Evolutionary conservation across 495 filamentous ascomycete species (phyloP), one percentile per base, ranked within the genome.

Genomic region (Aspergillus affinis): DNA sequence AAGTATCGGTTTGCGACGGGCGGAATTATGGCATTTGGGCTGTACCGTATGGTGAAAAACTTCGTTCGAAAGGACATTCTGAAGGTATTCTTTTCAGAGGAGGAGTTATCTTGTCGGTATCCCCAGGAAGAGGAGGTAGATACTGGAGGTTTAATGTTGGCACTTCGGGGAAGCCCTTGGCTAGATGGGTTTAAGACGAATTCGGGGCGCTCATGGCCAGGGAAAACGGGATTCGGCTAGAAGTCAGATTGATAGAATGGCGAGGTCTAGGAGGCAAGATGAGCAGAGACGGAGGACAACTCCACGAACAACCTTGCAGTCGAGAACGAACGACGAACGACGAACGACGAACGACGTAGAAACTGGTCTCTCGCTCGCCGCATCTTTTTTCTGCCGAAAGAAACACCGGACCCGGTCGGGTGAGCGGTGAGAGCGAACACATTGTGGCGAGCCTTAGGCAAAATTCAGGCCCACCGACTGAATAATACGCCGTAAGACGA

Each of bases 1-100:
- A 77, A 23, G 55, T 76, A 77, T 27, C 76, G 75, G 15, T 29
- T 6, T 45, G 75, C 76, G 49, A 77, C 57, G 3, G 67, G 64
- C 26, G 75, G 61, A 10, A 65, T 67, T 13, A 62, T 45, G 29
- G 60, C n/a, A 48, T 63, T 61, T 18, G 60, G 50, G 27, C 27
- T 51, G 60, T 73, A 77, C 32, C 65, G 64, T 36, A 76, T 13
- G 15, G 55, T 45, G 27, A 75, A 63, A 19, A 57, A 59, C 5
- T 53, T 61, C 8, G 67, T 65, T 48, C 61, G 50, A 2, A 41
- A 17, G 12, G 3, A 13, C 36, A 41, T 13, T 2, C 46, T 45
- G 15, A 57, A 13, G 13, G 61, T 17, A 54, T 67, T 67, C 65
- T 68, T 69, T 52, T 29, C 51, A 32, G 32, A 45, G 2, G 21